Evolutionary conservation across 2,329 filamentous ascomycete genomes (phyloP), one percentile per base, ranked within the genome.

Genomic region (Alternaria dauci): DNA sequence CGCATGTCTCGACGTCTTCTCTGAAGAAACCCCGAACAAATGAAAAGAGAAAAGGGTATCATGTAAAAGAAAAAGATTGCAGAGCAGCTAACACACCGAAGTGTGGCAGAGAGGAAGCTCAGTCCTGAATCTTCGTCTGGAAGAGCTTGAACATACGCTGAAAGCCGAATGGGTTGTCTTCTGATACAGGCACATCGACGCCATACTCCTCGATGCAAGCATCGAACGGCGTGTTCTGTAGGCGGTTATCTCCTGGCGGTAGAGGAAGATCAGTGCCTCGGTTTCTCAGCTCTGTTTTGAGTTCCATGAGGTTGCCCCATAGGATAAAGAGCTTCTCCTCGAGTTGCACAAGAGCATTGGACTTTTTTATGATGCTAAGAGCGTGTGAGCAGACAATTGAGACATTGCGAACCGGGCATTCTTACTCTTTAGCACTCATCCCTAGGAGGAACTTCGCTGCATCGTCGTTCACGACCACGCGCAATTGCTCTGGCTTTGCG

Each of bases 301-400:
- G 51, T 46, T 77, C 75, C 18, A 69, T 62, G 1, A 97, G 82
- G 62, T 97, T 87, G 1, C 94, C 94, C 94, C 94, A 98, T 1
- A 97, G 82, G 36, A 87, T 81, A 73, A 90, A 94, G 56, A 97
- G 82, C 68, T 86, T 89, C 67, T 96, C 87, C 52, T 87, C 85
- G 5, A 97, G 79, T 7, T 76, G 63, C 3, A 70, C 74, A 1
- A 95, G 79, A 1, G 79, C 71, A 0, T 76, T 52, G 2, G 77
- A 68, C 44, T 66, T 90, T n/a, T 77, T 73, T 20, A 83, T 84
- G 34, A 97, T 83, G 75, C 88, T 88, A 43, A 12, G 23, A n/a
- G 25, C 8, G 39, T 28, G 46, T 71, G 30, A 73, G 62, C 42
- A 39, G n/a, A 8, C 8, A n/a, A 11, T 8, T 8, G 1, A 20